Evolutionary conservation across 441 rosid species (phyloP), one percentile per base, ranked within the genome.

Genomic region (Populus hybrid): DNA sequence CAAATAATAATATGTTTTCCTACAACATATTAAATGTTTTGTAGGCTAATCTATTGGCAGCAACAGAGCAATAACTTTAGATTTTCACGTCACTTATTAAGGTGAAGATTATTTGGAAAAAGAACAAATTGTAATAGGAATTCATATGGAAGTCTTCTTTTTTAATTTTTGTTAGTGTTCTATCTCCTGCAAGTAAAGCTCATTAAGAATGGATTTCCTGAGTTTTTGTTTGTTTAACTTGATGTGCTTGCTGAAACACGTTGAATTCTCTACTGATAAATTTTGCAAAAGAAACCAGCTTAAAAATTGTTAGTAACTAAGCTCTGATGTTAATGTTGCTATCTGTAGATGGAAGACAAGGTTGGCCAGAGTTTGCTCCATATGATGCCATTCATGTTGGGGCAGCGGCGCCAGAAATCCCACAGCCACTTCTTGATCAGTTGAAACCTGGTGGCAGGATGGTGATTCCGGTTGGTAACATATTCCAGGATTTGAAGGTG

Each of bases 321-420:
- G 61, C 2, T 35, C n/a, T 38, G 16, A 14, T 64, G 40, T n/a
- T 40, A 4, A 3, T 78, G n/a, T 38, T 76, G 31, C 31, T 75
- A 38, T 10, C 45, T 72, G 35, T 79, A 95, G 99, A 95, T 86
- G 99, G 98, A 65, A 91, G 98, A 75, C 78, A 83, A 85, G 99
- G 99, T 20, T 93, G 96, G 96, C 87, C 92, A 36, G 95, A 90
- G 84, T 87, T 84, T 80, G 93, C 97, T 3, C 97, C 93, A 4
- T 95, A 93, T 72, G 98, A 95, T 83, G 99, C 98, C 5, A 93
- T 95, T 45, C 97, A 93, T 69, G 99, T 95, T 1, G 99, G 99
- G 38, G 99, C 99, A 14, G 99, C 99, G 3, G 99, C 97, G 77
- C 83, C 89, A 0, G 93, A 95, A 84, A 92, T 95, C 50, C 99